Evolutionary conservation across 1,284 basidiomycete species (phyloP).

Genomic region (Ganoderma multipileum): DNA sequence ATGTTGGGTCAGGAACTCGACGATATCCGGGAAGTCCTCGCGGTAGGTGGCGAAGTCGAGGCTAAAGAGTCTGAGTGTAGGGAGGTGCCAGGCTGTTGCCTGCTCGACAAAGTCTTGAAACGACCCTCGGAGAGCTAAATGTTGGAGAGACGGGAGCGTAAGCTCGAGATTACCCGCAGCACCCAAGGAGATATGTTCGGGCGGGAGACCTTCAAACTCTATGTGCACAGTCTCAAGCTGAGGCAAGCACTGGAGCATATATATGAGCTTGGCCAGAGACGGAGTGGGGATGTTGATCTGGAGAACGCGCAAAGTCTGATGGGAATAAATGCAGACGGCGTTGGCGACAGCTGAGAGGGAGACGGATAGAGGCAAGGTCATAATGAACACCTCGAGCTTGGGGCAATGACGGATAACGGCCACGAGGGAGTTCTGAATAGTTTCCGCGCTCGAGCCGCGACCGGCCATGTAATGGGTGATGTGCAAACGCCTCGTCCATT

Average conservation of each 20-base stretch:
- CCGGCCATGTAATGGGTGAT: slow-evolving; percentile 56
- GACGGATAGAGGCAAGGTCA: slow-evolving; percentile 63
- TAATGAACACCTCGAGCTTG: slow-evolving; percentile 72
- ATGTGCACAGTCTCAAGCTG: slow-evolving; percentile 60
- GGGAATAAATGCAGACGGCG: slow-evolving; percentile 58
- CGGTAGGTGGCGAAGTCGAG: slow-evolving; percentile 55
- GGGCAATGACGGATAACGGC: slow-evolving; percentile 66
- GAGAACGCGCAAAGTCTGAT: slow-evolving; percentile 58
- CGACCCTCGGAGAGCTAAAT: slow-evolving; percentile 65
- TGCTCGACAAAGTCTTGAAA: slow-evolving; percentile 72
- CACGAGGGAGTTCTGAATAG: slow-evolving; percentile 54
- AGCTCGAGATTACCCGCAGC: slow-evolving; percentile 64
- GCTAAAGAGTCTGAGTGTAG: slow-evolving; percentile 58
- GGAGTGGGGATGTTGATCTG: slow-evolving; percentile 63
- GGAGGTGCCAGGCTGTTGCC: slow-evolving; percentile 68
- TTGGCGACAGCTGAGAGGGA: slow-evolving; percentile 68
- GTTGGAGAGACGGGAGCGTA: slow-evolving; percentile 59
- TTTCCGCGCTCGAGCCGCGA: slow-evolving; percentile 45
- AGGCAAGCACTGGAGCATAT: slow-evolving; percentile 66
- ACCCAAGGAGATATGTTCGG: slow-evolving; percentile 52
- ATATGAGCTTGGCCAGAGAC: slow-evolving; percentile 67
- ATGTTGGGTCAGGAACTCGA: slow-evolving; percentile 63
- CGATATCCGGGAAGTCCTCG: slow-evolving; percentile 63
- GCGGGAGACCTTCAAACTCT: slow-evolving; percentile 49
- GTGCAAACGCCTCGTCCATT: slow-evolving; percentile 72